Evolutionary conservation across 2,329 filamentous ascomycete species (phyloP).

Genomic region (Tolypocladium endophyticum): DNA sequence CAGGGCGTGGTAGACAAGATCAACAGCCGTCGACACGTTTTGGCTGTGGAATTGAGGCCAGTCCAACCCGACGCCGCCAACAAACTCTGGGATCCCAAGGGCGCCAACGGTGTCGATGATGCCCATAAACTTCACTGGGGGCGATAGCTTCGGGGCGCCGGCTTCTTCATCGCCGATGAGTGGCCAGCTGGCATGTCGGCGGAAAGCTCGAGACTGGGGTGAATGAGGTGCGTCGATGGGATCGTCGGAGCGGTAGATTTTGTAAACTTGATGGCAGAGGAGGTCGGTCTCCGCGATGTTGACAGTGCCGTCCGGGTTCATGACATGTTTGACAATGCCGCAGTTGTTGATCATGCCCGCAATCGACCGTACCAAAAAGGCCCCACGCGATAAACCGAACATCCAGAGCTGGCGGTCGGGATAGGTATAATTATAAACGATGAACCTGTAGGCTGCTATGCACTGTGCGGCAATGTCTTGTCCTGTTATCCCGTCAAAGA

Average conservation of each 20-base stretch:
- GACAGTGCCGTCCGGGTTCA: not conserved
- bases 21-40: not conserved
- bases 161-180: not conserved
- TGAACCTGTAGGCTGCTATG: constrained; percentile 6
- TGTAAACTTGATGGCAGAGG: constrained; percentile 8
- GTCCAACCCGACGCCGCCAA: not conserved
- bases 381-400: constrained; percentile 16
- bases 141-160: not conserved
- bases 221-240: constrained; percentile 8
- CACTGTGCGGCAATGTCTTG: not conserved
- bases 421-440: constrained; percentile 10
- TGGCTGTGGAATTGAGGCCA: not conserved
- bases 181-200: not conserved
- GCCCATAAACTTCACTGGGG: not conserved
- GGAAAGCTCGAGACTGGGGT: constrained; percentile 6
- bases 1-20: not conserved
- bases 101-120: not conserved
- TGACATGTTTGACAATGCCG: constrained; percentile 11
- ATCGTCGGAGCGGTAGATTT: constrained; percentile 10
- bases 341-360: constrained; percentile 19
- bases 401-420: constrained; percentile 12
- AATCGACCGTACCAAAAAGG: constrained; percentile 12
- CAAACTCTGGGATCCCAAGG: not conserved
- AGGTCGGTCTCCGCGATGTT: constrained; percentile 3
- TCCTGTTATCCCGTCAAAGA: not conserved